Conservation (phyloP, 2,329 filamentous ascomycete species). For the Verticillium dahliae region DNA sequence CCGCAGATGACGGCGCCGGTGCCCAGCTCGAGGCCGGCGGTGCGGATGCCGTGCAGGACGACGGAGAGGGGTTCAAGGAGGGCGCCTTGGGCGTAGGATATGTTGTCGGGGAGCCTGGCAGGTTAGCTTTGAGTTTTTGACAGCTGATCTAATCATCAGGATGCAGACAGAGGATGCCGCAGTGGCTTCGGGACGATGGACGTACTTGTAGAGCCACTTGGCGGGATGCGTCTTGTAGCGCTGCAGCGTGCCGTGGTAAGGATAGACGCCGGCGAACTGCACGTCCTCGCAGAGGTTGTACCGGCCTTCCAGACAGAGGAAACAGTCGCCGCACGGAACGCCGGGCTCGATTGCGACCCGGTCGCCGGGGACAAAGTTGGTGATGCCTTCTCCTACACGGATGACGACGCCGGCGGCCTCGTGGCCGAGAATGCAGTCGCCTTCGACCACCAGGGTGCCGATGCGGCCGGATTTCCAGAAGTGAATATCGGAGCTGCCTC, state of each 20-base stretch:
- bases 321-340: conserved; percentile 55
- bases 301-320: conserved; percentile 50
- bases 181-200: not conserved
- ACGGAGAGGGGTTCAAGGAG: conserved; percentile 60
- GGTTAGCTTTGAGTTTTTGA: not conserved
- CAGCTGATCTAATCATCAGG: no score
- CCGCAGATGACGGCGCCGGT: conserved; percentile 51
- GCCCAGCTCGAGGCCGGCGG: conserved; percentile 46
- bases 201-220: conserved; percentile 48
- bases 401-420: conserved; percentile 57
- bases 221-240: conserved; percentile 56
- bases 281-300: conserved; percentile 61
- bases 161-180: no score
- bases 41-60: conserved; percentile 53
- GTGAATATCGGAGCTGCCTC: conserved; percentile 55
- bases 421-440: conserved; percentile 60
- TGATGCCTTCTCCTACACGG: conserved; percentile 47
- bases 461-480: conserved; percentile 62
- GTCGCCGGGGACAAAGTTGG: conserved; percentile 49
- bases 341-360: conserved; percentile 62
- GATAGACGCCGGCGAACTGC: conserved; percentile 55
- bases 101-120: conserved; percentile 42
- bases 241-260: conserved; percentile 53
- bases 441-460: conserved; percentile 54
- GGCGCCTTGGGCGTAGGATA: conserved; percentile 53